Evolutionary conservation across 208 protist species (phyloP), one percentile per base, ranked within the genome.

Genomic region (Crithidia thermophila): DNA sequence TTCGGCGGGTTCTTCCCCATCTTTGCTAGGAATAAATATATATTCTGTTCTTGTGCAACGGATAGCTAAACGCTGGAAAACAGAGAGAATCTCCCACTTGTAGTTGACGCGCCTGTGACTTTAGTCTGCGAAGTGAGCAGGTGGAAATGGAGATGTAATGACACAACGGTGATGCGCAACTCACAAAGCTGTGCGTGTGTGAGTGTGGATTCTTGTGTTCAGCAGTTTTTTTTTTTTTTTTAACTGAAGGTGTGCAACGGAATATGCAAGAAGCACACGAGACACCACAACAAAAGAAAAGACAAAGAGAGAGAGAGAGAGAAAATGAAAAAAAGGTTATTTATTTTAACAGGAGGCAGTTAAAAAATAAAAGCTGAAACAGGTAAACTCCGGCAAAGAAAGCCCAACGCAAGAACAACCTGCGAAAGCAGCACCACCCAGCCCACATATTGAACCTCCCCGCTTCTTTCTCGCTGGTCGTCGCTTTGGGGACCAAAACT

Each of bases 1-100:
- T 96, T 96, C 21, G 90, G 90, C 14, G 90, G 90, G 47, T 85
- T 80, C 72, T 94, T 93, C 25, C 87, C 90, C 90, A 96, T 96
- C 31, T 34, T 53, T 55, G 42, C 31, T 30, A n/a, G 20, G 36
- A 21, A 36, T 64, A n/a, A n/a, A n/a, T 23, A 25, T 25, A 16
- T 39, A 39, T 11, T 14, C 3, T 33, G n/a, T n/a, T 59, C 23
- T 27, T 55, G 7, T 36, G 46, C 34, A 37, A 47, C 42, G 46
- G 62, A 3, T 20, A 59, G 57, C 40, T 21, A 51, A 55, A 30
- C 40, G 18, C 40, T 30, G 61, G 4, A 27, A 33, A 34, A 9
- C 18, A 58, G 36, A 46, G 40, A 46, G 20, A n/a, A 46, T n/a
- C n/a, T n/a, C n/a, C n/a, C n/a, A n/a, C n/a, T n/a, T n/a, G n/a